phyloP scores from a whole-genome alignment of 495 filamentous ascomycete genomes.

The Annulohypoxylon moriforme region DNA sequence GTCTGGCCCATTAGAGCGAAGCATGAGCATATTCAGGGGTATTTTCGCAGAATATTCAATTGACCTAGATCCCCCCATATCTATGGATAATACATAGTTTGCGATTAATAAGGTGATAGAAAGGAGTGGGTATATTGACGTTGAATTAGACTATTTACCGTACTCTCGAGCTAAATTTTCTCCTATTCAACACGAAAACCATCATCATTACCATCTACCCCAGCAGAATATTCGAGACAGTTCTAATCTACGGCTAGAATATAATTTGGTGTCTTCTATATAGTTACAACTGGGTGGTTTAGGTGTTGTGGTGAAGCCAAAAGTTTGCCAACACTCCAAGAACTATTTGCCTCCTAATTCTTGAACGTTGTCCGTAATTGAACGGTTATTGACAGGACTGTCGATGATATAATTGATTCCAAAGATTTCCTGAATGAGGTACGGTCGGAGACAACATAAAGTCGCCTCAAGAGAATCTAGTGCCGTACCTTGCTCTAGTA shows the following conservation, averaged over 20 bases:
- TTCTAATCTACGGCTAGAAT: neutral
- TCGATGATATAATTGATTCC: neutral
- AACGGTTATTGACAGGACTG: neutral
- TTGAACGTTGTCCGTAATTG: neutral
- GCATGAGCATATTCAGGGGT: neutral
- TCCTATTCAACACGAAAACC: neutral
- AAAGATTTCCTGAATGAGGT: neutral
- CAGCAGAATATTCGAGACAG: neutral
- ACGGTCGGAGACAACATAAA: neutral
- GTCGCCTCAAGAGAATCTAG: constrained; percentile 8
- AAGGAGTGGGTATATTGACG: neutral
- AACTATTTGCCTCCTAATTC: neutral
- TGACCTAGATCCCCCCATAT: neutral
- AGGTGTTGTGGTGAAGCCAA: neutral
- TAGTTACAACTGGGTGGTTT: neutral
- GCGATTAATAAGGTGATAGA: neutral
- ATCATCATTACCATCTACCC: neutral
- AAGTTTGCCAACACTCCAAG: neutral
- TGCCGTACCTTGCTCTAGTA: constrained; percentile 21
- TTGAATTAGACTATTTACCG: constrained; percentile 5
- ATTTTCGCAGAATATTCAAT: neutral
- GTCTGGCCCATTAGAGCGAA: neutral
- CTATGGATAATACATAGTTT: neutral
- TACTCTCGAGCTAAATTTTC: neutral
- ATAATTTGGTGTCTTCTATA: neutral